phyloP scores from a whole-genome alignment of 441 rosid genomes.

The Croton setiger region DNA sequence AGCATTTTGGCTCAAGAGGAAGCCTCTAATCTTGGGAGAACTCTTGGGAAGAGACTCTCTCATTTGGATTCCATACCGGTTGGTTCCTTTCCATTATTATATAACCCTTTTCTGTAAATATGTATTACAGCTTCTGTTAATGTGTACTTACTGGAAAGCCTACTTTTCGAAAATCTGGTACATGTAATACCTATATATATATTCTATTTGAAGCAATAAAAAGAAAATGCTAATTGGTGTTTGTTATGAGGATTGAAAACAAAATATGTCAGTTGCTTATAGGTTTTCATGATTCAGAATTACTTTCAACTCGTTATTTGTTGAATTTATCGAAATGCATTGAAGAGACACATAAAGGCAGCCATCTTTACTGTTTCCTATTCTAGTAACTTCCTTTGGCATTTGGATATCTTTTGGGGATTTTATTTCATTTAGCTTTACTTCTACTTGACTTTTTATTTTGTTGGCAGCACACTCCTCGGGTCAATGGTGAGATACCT shows the following conservation, averaged over 20 bases:
- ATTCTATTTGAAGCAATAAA: neutral
- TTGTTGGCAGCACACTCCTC: constrained; percentile 86
- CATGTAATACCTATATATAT: neutral
- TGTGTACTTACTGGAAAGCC: neutral
- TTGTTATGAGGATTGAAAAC: neutral
- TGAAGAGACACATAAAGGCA: neutral
- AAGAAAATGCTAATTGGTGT: neutral
- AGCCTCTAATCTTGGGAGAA: constrained; percentile 37
- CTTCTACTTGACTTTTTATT: constrained; percentile 9
- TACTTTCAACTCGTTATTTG: neutral
- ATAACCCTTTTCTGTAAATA: neutral
- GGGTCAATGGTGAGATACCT: constrained; percentile 76
- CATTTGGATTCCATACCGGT: constrained; percentile 95
- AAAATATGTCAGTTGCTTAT: neutral
- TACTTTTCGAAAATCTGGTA: neutral
- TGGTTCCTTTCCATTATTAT: constrained; percentile 20
- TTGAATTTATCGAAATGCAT: neutral
- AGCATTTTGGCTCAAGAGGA: constrained; percentile 66
- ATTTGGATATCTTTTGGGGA: neutral
- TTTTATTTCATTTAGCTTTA: neutral
- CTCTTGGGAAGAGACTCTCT: constrained; percentile 77
- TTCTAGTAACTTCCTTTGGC: neutral
- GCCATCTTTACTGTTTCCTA: neutral
- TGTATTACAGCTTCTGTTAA: neutral
- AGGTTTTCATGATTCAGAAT: neutral